These are phyloP conservation scores for Pythium periplocum DNA, from an alignment of 352 stramenopile species.

Conservation along the genomic window DNA sequence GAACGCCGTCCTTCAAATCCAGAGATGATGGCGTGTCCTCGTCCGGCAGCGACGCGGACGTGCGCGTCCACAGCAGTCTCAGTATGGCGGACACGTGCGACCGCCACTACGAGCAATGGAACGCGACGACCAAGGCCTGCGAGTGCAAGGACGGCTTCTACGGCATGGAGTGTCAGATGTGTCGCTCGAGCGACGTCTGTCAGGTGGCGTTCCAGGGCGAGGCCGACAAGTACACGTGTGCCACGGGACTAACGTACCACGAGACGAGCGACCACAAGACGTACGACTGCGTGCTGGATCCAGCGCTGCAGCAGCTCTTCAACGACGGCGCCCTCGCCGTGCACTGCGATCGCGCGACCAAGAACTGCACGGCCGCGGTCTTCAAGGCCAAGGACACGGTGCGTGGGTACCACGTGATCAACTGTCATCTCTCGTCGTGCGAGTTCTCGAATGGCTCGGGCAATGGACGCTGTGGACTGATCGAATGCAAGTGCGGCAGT, in stretches of 20 bases:
- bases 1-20: no score
- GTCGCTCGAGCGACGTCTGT: conserved; percentile 26
- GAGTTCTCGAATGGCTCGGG: conserved; percentile 34
- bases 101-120: conserved; percentile 48
- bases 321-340: conserved; percentile 60
- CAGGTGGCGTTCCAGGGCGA: conserved; percentile 26
- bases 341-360: conserved; percentile 39
- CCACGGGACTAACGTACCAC: conserved; percentile 45
- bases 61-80: no score
- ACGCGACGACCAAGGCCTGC: conserved; percentile 44
- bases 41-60: no score
- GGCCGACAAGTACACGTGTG: conserved; percentile 26
- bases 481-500: conserved; percentile 61
- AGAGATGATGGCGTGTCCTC: no score
- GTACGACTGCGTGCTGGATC: conserved; percentile 55
- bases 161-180: conserved; percentile 67
- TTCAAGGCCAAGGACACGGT: conserved; percentile 53
- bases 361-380: conserved; percentile 59
- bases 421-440: conserved; percentile 59
- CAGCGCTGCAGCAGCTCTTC: conserved; percentile 55
- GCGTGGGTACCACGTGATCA: conserved; percentile 52
- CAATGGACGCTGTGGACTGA: conserved; percentile 36
- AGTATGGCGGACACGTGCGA: conserved; percentile 24
- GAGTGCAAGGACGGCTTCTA: conserved; percentile 54
- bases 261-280: conserved; percentile 46